Base-by-base conservation (phyloP, 805 yeast genomes). In the Cyberlindnera galapagoensis region DNA sequence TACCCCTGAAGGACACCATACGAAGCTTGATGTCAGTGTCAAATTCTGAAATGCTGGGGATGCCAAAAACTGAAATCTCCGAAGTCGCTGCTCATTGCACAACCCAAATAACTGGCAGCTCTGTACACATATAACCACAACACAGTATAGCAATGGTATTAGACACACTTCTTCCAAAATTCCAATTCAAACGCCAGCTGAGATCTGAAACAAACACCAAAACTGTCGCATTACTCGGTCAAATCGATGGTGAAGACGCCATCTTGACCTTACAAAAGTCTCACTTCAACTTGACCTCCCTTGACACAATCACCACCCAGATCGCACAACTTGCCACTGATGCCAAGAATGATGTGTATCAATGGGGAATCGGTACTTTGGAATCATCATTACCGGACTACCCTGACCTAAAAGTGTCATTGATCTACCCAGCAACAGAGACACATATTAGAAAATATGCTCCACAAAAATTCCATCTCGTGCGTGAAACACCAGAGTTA, bases 341-440 rank as follows among this genome's bases (percentile, higher is more conserved):
- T 13, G 78, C 83, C n/a, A 54, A 61, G 11, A 92, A 90, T 54
- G 97, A 86, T 46, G 76, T 88, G 2, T 90, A 90, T 51, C 69
- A 69, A 40, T 90, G 97, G 97, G 84, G 85, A 10, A 54, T 71
- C 28, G 72, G 73, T 1, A 54, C 69, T 1, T 42, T 80, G 25
- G 44, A 45, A 4, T 79, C 74, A 40, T 62, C 67, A 29, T 38
- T 74, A n/a, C 62, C 59, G 0, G 42, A 46, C 1, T 46, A 46
- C 5, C 84, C 94, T 1, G 68, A 76, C 1, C 78, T 79, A 11
- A 87, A 88, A 49, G 46, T 85, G 34, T 86, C 80, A 44, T 46
- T 90, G 35, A 77, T 90, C 17, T 86, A 74, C 54, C 98, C 98
- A 2, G 97, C 97, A 1, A 81, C 96, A 0, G 77, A 74, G 29